Percentiles rank a stretch among this genome's conserved stretches.
phyloP scores from a whole-genome alignment of 1,139 yeast genomes.

The Suhomyces guaymorum region DNA sequence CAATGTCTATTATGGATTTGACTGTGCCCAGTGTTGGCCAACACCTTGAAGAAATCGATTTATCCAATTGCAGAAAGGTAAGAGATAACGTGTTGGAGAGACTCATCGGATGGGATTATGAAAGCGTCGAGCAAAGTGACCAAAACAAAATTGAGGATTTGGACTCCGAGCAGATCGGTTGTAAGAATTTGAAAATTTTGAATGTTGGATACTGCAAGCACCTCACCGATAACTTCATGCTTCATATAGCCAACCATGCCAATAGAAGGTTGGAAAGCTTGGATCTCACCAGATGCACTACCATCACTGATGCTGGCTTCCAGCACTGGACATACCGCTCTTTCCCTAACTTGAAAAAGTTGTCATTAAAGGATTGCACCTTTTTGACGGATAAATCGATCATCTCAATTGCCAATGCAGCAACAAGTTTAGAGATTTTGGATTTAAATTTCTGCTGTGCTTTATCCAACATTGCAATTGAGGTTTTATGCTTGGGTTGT shows the following conservation, averaged over 20 bases:
- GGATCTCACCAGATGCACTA: conserved; percentile 72
- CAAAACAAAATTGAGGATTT: conserved; percentile 17
- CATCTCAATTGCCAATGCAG: conserved; percentile 60
- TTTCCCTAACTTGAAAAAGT: conserved; percentile 52
- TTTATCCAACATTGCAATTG: conserved; percentile 65
- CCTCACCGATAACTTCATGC: conserved; percentile 66
- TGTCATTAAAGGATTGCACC: conserved; percentile 70
- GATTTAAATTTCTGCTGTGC: conserved; percentile 77
- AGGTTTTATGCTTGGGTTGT: conserved; percentile 65
- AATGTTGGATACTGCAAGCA: conserved; percentile 73
- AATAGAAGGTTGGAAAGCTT: conserved; percentile 54
- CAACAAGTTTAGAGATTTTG: conserved; percentile 55
- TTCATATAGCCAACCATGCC: conserved; percentile 61
- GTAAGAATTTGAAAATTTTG: conserved; percentile 54
- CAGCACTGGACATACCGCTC: conserved; percentile 59
- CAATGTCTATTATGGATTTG: conserved; percentile 79
- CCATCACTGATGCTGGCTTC: conserved; percentile 75
- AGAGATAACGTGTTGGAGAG: conserved; percentile 70
- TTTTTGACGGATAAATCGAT: conserved; percentile 68
- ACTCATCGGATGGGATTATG: conserved; percentile 55
- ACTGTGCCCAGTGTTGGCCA: conserved; percentile 66
- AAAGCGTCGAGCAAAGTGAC: conserved; percentile 4
- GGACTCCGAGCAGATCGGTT: conserved; percentile 43
- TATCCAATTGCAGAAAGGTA: conserved; percentile 73
- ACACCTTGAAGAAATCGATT: conserved; percentile 57